These are phyloP conservation scores for Podila epicladia DNA, from an alignment of 192 early-diverging fungal species.

Conservation along the genomic window DNA sequence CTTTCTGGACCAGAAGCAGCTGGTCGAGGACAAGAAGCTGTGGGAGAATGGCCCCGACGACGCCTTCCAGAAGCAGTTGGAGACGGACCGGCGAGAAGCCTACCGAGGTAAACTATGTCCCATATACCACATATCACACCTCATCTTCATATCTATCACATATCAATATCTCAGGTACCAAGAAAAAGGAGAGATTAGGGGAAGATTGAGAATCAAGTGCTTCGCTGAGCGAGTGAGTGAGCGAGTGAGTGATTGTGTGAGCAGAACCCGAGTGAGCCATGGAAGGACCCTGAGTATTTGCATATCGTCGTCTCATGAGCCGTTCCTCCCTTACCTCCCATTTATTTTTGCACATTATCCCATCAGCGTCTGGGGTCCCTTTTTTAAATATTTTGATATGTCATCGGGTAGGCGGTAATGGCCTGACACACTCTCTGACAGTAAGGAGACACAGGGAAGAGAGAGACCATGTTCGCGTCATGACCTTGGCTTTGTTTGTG, in stretches of 20 bases:
- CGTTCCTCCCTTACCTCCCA: not conserved
- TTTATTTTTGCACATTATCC: not conserved
- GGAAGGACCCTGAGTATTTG: too few relatives aligned
- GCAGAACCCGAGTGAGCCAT: too few relatives aligned
- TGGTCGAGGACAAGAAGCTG: slow-evolving; percentile 27
- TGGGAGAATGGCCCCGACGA: slow-evolving; percentile 48
- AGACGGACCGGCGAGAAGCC: slow-evolving; percentile 33
- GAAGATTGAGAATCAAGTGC: too few relatives aligned
- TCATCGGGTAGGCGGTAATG: too few relatives aligned
- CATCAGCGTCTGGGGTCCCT: not conserved
- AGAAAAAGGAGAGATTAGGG: too few relatives aligned
- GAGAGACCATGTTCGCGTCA: too few relatives aligned
- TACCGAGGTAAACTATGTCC: slow-evolving; percentile 15
- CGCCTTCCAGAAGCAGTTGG: slow-evolving; percentile 36
- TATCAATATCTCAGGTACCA: not conserved
- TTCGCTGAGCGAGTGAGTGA: too few relatives aligned
- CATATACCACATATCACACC: not conserved
- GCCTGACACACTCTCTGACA: too few relatives aligned
- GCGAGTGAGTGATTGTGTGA: too few relatives aligned
- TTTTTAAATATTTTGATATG: not conserved
- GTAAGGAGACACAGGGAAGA: too few relatives aligned
- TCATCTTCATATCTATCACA: too few relatives aligned
- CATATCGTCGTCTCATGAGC: not conserved
- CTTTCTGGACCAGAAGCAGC: slow-evolving; percentile 20
- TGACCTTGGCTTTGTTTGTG: too few relatives aligned